These are phyloP conservation scores for Sporothrix inflata DNA, from an alignment of 2,329 filamentous ascomycete genomes.

Conservation along the genomic window DNA sequence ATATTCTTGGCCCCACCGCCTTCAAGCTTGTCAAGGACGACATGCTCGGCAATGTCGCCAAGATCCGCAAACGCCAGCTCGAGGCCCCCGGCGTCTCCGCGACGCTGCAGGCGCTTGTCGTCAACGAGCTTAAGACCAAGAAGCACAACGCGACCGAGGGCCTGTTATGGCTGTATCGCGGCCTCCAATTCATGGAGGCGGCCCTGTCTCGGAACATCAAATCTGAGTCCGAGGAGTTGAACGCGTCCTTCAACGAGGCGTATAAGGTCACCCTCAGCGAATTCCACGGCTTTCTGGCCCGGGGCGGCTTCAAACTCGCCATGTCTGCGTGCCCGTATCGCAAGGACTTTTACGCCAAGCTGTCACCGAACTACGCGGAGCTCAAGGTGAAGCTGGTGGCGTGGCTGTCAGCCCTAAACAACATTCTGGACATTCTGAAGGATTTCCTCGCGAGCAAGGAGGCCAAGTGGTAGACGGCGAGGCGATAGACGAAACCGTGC, in stretches of 20 bases:
- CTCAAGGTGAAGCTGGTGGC: slow-evolving; percentile 65
- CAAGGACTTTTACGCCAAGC: slow-evolving; percentile 88
- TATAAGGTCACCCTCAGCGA: slow-evolving; percentile 89
- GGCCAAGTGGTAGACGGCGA: slow-evolving; percentile 55
- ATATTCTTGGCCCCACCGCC: slow-evolving; percentile 69
- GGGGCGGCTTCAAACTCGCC: slow-evolving; percentile 89
- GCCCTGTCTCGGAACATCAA: slow-evolving; percentile 77
- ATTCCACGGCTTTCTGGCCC: slow-evolving; percentile 85
- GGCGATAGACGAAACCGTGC: not conserved
- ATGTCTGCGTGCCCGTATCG: slow-evolving; percentile 94
- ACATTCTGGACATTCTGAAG: slow-evolving; percentile 72
- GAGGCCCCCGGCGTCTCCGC: slow-evolving; percentile 77
- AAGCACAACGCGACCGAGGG: slow-evolving; percentile 89
- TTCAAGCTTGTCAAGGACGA: slow-evolving; percentile 92
- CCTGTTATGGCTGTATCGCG: slow-evolving; percentile 85
- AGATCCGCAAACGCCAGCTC: slow-evolving; percentile 82
- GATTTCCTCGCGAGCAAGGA: slow-evolving; percentile 59
- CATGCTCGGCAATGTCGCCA: slow-evolving; percentile 92
- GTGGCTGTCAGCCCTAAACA: slow-evolving; percentile 79
- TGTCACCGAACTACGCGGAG: slow-evolving; percentile 68
- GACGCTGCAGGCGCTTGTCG: slow-evolving; percentile 81
- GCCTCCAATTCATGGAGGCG: slow-evolving; percentile 89
- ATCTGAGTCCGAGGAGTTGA: slow-evolving; percentile 72
- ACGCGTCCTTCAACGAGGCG: slow-evolving; percentile 81
- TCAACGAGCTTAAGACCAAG: slow-evolving; percentile 86